Conservation (phyloP, 768 basidiomycete genomes). For the Termitomyces sp. region DNA sequence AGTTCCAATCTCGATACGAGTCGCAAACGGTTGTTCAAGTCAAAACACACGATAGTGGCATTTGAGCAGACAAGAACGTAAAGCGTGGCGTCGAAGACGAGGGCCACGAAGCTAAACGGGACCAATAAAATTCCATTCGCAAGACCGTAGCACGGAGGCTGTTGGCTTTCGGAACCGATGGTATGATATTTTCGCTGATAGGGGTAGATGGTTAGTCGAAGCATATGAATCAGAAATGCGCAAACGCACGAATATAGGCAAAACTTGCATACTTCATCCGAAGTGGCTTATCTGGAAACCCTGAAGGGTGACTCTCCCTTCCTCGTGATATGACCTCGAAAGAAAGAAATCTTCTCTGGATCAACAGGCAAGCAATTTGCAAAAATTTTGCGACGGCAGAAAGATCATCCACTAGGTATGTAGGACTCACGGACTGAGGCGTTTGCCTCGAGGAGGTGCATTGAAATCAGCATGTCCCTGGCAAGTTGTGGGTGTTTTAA, state of each 20-base stretch:
- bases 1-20: no score
- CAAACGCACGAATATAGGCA: no score
- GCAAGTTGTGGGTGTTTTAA: neutral
- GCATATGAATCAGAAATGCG: neutral
- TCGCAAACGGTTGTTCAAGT: no score
- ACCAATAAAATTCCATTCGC: neutral
- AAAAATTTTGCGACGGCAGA: neutral
- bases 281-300: neutral
- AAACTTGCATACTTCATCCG: neutral
- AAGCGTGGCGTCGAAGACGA: neutral
- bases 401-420: neutral
- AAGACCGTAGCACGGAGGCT: neutral
- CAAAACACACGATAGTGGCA: no score
- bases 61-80: neutral
- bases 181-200: neutral
- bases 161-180: neutral
- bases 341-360: neutral
- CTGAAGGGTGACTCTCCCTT: no score
- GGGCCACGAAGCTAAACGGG: neutral
- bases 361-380: neutral
- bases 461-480: neutral
- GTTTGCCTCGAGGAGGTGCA: neutral
- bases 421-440: no score
- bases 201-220: neutral
- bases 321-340: neutral